A percentile compares a stretch with the other conserved stretches of the same genome.
These are phyloP conservation scores for Clarireedia hainanense DNA, from an alignment of 2,329 filamentous ascomycete genomes.

Conservation along the genomic window DNA sequence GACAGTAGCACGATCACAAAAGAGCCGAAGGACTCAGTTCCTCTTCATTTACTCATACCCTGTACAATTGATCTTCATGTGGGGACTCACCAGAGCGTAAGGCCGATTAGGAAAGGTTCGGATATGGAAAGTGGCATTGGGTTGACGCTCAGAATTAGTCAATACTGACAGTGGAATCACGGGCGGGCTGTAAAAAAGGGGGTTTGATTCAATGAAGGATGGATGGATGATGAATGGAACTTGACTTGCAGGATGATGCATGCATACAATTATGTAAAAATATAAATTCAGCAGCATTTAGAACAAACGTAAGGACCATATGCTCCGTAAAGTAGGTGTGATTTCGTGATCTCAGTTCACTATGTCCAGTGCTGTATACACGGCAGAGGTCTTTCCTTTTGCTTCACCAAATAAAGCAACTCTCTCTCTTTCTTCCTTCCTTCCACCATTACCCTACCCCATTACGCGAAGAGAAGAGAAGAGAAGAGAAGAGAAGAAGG, in stretches of 20 bases:
- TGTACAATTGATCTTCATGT: conserved; percentile 93
- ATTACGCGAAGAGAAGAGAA: too few relatives aligned
- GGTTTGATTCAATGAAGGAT: neutral
- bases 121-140: neutral
- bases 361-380: too few relatives aligned
- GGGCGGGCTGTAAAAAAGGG: neutral
- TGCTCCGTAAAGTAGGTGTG: too few relatives aligned
- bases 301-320: too few relatives aligned
- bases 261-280: neutral
- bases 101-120: neutral
- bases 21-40: conserved; percentile 83
- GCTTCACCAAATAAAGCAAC: too few relatives aligned
- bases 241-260: neutral
- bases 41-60: conserved; percentile 91
- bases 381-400: too few relatives aligned
- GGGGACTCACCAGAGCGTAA: conserved; percentile 49
- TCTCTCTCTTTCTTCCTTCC: too few relatives aligned
- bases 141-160: neutral
- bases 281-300: neutral
- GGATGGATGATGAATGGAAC: neutral
- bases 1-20: conserved; percentile 74
- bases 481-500: too few relatives aligned
- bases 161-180: neutral
- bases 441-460: too few relatives aligned
- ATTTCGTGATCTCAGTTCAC: too few relatives aligned